phyloP scores from a whole-genome alignment of 176 grass and related monocot genomes.

The Panicum miliaceum region DNA sequence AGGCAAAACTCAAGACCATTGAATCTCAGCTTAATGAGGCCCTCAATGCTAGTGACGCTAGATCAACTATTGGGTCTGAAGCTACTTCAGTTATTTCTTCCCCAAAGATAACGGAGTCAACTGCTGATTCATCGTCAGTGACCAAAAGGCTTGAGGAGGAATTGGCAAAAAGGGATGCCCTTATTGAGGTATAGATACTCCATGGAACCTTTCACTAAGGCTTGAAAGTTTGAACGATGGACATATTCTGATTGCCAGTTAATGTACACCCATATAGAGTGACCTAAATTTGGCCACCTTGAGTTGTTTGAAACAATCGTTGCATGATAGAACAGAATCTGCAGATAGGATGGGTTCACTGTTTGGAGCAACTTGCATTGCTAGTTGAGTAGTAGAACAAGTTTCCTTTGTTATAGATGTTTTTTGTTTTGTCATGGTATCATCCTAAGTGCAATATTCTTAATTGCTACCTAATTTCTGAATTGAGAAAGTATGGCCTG shows the following conservation, averaged over 20 bases:
- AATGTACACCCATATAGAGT: constrained; percentile 10
- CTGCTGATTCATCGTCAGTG: constrained; percentile 77
- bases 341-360: not conserved
- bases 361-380: not conserved
- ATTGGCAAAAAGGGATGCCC: constrained; percentile 92
- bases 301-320: constrained; percentile 22
- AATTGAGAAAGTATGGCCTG: not conserved
- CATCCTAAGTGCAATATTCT: not conserved
- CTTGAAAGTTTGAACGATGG: constrained; percentile 17
- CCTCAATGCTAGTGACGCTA: constrained; percentile 82
- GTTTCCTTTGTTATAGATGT: constrained; percentile 11
- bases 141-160: constrained; percentile 97
- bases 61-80: constrained; percentile 85
- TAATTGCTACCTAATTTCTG: not conserved
- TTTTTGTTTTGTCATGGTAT: not conserved
- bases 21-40: constrained; percentile 92
- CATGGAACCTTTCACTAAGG: constrained; percentile 6
- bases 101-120: constrained; percentile 70
- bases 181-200: constrained; percentile 83
- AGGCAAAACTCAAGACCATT: constrained; percentile 88
- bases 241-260: not conserved
- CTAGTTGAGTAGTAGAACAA: constrained; percentile 27
- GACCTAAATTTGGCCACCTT: constrained; percentile 31
- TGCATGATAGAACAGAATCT: not conserved
- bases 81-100: constrained; percentile 73